Evolutionary conservation across 495 filamentous ascomycete genomes (phyloP), one percentile per base, ranked within the genome.

Genomic region (Tuber calosporum): DNA sequence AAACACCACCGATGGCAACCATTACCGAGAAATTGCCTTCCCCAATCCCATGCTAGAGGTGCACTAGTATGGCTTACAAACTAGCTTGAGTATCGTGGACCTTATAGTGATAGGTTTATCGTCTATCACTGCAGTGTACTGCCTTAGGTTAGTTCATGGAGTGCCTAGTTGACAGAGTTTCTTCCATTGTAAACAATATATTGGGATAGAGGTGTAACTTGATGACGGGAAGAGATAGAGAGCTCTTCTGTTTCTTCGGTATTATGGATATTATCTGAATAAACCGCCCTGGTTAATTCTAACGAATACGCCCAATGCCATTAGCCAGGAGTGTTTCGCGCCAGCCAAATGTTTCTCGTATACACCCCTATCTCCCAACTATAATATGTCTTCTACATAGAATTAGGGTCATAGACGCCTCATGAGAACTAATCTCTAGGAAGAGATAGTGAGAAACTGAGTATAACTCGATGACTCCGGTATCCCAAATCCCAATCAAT

Each of bases 31-130:
- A 1, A 34, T 62, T 4, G 3, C 1, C 17, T 30, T 30, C 11
- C 26, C 11, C 34, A 30, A 34, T 13, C 26, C 2, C 13, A 34
- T 30, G 13, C 34, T 34, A 13, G 26, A 26, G 4, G 13, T 34
- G 26, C 4, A 1, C 13, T 19, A 8, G 11, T 34, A 6, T 2
- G 26, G n/a, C 8, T 34, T 34, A 26, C 9, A 34, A 62, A 34
- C 53, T 1, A 26, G 53, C 13, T 34, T 34, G 2, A 17, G 26
- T 53, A 11, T 26, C 4, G 15, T 13, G 4, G 26, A 17, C 0
- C 3, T 34, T 34, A 2, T 22, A 2, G 0, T 9, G 11, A 34
- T 17, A 0, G 17, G 13, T 30, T 26, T 15, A 13, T 0, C 13
- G 4, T 62, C 26, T 6, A 30, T 34, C 53, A 19, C 53, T 15